Percentiles rank a stretch among this genome's conserved stretches.
Conservation (phyloP, 2,329 filamentous ascomycete genomes). For the Arthrobotrys entomopaga region DNA sequence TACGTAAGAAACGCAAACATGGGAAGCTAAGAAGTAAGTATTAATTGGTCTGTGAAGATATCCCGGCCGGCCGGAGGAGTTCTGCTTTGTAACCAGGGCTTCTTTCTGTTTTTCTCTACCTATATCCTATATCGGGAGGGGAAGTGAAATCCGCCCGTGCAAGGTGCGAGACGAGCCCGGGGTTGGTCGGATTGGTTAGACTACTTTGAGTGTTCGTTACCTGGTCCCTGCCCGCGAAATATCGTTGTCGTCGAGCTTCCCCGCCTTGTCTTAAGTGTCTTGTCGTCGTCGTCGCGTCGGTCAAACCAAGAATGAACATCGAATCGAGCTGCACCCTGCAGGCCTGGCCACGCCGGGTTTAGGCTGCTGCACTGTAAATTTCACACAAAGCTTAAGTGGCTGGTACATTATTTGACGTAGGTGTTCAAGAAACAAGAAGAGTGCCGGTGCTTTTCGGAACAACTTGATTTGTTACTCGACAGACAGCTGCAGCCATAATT, state of each 20-base stretch:
- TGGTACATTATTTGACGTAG: slow-evolving; percentile 1
- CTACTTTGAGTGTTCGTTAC: slow-evolving; percentile 25
- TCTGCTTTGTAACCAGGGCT: slow-evolving; percentile 1
- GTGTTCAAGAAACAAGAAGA: not conserved
- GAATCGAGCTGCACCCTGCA: slow-evolving; percentile 5
- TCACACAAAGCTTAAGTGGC: slow-evolving; percentile 4
- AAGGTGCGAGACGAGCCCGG: slow-evolving; percentile 34
- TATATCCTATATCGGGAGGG: slow-evolving; percentile 5
- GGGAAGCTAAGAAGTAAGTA: not conserved
- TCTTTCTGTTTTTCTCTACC: no score
- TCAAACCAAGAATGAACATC: not conserved
- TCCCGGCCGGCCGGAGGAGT: slow-evolving; percentile 34
- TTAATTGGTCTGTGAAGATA: not conserved
- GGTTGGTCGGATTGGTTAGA: slow-evolving; percentile 22
- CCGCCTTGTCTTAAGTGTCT: slow-evolving; percentile 26
- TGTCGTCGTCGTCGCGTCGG: slow-evolving; percentile 13
- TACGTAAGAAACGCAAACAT: slow-evolving; percentile 12
- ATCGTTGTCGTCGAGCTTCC: slow-evolving; percentile 2
- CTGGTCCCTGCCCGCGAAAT: slow-evolving; percentile 2
- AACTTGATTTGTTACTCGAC: not conserved
- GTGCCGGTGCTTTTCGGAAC: slow-evolving; percentile 7
- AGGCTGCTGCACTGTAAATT: slow-evolving; percentile 2
- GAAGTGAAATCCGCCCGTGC: not conserved
- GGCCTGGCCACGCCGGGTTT: slow-evolving; percentile 9
- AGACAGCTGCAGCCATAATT: not conserved